Conservation (phyloP, 2,329 filamentous ascomycete genomes). For the Elsinoe ampelina region DNA sequence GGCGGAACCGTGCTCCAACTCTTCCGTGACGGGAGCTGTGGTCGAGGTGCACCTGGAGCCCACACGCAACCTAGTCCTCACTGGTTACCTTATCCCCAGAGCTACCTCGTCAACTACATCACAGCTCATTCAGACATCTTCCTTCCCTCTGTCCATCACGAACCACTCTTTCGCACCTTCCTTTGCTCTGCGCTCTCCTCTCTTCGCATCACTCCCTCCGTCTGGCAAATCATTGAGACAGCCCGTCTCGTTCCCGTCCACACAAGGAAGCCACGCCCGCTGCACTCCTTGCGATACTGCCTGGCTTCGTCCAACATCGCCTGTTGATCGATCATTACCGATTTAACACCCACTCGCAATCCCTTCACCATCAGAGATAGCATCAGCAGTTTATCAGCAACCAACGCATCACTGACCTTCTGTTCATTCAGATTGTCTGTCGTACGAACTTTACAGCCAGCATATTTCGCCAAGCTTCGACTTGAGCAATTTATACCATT, state of each 20-base stretch:
- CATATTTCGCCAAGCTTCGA: conserved; percentile 7
- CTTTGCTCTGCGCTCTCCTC: conserved; percentile 14
- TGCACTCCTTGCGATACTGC: conserved; percentile 14
- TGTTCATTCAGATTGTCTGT: conserved; percentile 4
- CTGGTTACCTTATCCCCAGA: conserved; percentile 13
- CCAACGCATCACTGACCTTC: conserved; percentile 10
- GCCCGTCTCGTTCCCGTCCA: conserved; percentile 12
- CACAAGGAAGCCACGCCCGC: conserved; percentile 16
- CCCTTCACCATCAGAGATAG: conserved; percentile 4
- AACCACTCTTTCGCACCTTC: conserved; percentile 13
- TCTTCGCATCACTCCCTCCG: conserved; percentile 14
- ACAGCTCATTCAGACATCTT: conserved; percentile 12
- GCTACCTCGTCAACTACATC: background rate
- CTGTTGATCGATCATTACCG: conserved; percentile 9
- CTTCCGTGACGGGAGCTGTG: no score
- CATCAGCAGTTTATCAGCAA: conserved; percentile 9
- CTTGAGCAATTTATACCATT: background rate
- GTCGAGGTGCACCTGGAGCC: no score
- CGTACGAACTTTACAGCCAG: conserved; percentile 3
- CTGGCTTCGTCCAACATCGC: conserved; percentile 12
- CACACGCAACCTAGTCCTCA: conserved; percentile 11
- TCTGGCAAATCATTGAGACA: conserved; percentile 8
- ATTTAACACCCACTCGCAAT: conserved; percentile 10
- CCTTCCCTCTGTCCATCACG: conserved; percentile 14
- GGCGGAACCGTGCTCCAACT: no score